Base-by-base conservation (phyloP, 139 green algal genomes). In the Chlamydomonas asymmetrica region DNA sequence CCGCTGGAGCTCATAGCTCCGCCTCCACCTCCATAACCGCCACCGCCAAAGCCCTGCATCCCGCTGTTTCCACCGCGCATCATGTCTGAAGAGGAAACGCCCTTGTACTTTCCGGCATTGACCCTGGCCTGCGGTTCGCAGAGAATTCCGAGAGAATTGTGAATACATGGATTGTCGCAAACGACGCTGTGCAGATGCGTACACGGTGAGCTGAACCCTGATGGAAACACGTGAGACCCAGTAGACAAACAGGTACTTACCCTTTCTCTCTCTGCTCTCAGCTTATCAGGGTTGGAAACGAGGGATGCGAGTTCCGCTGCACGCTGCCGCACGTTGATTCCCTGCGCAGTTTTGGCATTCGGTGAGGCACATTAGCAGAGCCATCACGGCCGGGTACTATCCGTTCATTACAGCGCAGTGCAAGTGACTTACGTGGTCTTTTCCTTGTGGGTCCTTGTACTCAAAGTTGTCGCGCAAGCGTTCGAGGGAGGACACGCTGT, bases 261-360 rank as follows among this genome's bases (percentile, higher is more conserved):
- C 71, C 69, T 77, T 16, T 77, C 71, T 10, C 71, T 57, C 41
- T 77, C 73, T 62, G 63, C 41, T 76, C 68, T 27, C 3, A 97
- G 63, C 29, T 83, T 76, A 31, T 93, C 79, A 1, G 63, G 54
- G 59, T 92, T 84, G 56, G 65, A 78, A 4, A 97, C 76, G 7
- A 98, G 88, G 20, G 75, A 54, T 29, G 80, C 75, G 13, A 98
- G 74, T 59, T 93, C 88, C 35, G 91, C 88, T 0, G 94, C 93
- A 16, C 94, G 85, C 81, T 97, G 90, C 35, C 94, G 85, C 62
- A 98, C 93, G 75, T 98, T 98, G 63, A 92, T 80, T 45, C 92
- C 92, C 79, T 91, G 77, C 34, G 38, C 16, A 60, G 48, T 41
- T 43, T 25, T 23, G 41, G 65, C 32, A 31, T n/a, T n/a, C n/a